These are phyloP conservation scores for Mortierella sp. DNA, from an alignment of 371 early-diverging fungal genomes.

Conservation along the genomic window DNA sequence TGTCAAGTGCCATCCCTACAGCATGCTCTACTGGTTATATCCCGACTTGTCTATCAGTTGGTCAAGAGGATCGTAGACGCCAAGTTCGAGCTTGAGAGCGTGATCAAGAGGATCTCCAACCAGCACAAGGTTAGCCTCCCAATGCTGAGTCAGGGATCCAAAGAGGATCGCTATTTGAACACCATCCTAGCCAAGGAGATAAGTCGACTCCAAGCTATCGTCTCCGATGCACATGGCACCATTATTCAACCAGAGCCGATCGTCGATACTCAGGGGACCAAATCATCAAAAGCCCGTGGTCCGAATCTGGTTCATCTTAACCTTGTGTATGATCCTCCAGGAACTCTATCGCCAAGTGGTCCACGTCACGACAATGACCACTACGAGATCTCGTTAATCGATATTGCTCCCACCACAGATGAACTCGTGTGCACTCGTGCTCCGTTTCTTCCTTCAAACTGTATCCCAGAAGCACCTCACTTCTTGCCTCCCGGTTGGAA, in stretches of 20 bases:
- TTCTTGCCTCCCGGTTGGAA: slow-evolving; percentile 56
- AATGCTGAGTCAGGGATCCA: background rate
- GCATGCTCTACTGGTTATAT: slow-evolving; percentile 28
- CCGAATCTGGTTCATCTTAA: slow-evolving; percentile 8
- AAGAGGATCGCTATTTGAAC: slow-evolving; percentile 10
- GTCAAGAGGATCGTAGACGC: slow-evolving; percentile 21
- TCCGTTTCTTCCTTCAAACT: slow-evolving; percentile 57
- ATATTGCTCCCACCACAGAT: slow-evolving; percentile 55
- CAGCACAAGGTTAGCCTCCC: background rate
- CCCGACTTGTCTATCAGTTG: slow-evolving; percentile 30
- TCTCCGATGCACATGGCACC: background rate
- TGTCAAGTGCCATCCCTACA: slow-evolving; percentile 10
- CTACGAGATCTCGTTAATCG: slow-evolving; percentile 46
- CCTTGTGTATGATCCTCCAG: slow-evolving; percentile 36
- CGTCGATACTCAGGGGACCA: too few species aligned
- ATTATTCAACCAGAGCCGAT: too few species aligned
- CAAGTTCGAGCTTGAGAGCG: background rate
- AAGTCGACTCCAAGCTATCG: slow-evolving; percentile 9
- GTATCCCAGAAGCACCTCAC: slow-evolving; percentile 47
- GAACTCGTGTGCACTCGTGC: slow-evolving; percentile 43
- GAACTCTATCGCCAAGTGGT: slow-evolving; percentile 34
- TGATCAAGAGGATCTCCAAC: background rate
- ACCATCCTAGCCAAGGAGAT: slow-evolving; percentile 10
- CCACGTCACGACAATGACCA: slow-evolving; percentile 59
- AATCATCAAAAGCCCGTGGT: slow-evolving; percentile 2